phyloP scores from a whole-genome alignment of 129 eudicot genomes.

The Chrysanthemum seticuspe region DNA sequence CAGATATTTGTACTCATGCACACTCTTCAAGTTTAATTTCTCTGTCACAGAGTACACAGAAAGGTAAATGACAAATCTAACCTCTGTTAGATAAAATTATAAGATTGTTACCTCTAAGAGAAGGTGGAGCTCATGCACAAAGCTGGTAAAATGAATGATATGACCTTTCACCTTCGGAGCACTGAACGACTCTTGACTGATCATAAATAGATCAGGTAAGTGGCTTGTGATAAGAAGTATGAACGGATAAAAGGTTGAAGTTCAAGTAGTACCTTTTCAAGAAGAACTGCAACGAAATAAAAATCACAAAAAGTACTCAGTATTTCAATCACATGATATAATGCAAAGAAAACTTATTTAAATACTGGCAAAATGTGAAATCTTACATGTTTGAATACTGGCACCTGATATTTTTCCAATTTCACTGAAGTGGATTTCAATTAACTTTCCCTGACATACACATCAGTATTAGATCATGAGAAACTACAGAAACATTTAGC shows the following conservation, averaged over 20 bases:
- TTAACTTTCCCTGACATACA: constrained; percentile 72
- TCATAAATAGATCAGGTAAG: not conserved
- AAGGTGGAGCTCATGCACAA: constrained; percentile 84
- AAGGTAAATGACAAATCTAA: constrained; percentile 6
- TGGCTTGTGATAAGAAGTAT: not conserved
- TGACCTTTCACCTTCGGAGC: constrained; percentile 89
- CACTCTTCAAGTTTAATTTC: constrained; percentile 69
- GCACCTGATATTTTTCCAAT: constrained; percentile 94
- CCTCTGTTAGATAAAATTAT: not conserved
- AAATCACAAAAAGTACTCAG: constrained; percentile 27
- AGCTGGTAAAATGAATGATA: constrained; percentile 93
- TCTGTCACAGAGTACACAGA: constrained; percentile 37
- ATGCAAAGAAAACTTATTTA: not conserved
- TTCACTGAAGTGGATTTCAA: constrained; percentile 88
- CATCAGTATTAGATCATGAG: not conserved
- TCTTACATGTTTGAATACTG: constrained; percentile 89
- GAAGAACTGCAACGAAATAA: constrained; percentile 31
- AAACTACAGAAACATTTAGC: not conserved
- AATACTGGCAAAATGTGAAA: constrained; percentile 7
- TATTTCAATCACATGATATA: constrained; percentile 13
- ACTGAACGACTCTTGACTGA: constrained; percentile 93
- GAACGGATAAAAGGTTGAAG: constrained; percentile 1
- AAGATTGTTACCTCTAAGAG: constrained; percentile 61
- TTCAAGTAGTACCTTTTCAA: constrained; percentile 31
- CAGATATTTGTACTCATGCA: constrained; percentile 64